Conservation (phyloP, 2,329 filamentous ascomycete species). For the Claviceps humidiphila region DNA sequence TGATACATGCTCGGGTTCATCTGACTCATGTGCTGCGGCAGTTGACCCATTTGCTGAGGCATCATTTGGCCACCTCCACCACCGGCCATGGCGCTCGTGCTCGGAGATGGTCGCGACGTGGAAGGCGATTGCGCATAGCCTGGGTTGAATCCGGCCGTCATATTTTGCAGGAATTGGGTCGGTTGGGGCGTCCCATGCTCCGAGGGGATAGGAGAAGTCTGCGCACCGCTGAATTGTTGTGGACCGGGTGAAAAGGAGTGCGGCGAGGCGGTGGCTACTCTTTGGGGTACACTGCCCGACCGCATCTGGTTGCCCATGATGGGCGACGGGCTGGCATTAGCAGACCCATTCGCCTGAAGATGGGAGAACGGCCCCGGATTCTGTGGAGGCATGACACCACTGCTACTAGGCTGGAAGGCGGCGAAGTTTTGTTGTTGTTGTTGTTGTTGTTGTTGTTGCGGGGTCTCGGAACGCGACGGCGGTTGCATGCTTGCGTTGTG, state of each 20-base stretch:
- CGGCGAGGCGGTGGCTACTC: conserved; percentile 83
- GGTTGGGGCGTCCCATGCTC: conserved; percentile 69
- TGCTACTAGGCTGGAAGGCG: conserved; percentile 54
- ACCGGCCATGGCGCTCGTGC: conserved; percentile 33
- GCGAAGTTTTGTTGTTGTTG: conserved; percentile 50
- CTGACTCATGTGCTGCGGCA: conserved; percentile 37
- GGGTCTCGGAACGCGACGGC: conserved; percentile 82
- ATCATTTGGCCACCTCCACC: conserved; percentile 34
- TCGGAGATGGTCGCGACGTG: conserved; percentile 41
- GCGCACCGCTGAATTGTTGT: conserved; percentile 51
- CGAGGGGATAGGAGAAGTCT: conserved; percentile 63
- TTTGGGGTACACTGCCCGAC: conserved; percentile 56
- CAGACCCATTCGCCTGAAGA: conserved; percentile 65
- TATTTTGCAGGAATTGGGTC: conserved; percentile 51
- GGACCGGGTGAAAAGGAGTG: conserved; percentile 74
- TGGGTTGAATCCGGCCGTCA: conserved; percentile 44
- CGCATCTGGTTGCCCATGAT: conserved; percentile 75
- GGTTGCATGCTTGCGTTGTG: conserved; percentile 62
- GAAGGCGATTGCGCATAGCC: conserved; percentile 45
- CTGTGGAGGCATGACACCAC: conserved; percentile 46
- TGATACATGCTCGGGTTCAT: conserved; percentile 25
- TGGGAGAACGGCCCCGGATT: conserved; percentile 64
- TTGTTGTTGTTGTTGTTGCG: conserved; percentile 20
- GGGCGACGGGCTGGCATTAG: conserved; percentile 81
- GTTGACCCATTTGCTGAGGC: conserved; percentile 35